Evolutionary conservation across 73 alveolate genomes (phyloP), one percentile per base, ranked within the genome.

Genomic region (Paramecium octaurelia): DNA sequence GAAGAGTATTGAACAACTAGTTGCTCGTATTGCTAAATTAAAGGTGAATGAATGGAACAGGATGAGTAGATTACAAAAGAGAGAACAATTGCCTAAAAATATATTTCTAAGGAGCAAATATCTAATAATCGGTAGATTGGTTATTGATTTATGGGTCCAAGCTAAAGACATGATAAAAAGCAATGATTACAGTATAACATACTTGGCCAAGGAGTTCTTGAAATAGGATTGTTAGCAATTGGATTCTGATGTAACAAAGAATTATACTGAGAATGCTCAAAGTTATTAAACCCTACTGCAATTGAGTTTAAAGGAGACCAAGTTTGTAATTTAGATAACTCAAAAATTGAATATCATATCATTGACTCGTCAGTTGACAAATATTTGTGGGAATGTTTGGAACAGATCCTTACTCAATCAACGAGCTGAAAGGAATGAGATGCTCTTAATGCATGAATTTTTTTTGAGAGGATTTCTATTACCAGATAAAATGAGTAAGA

Each of bases 341-440:
- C 88, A 93, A 64, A 98, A 97, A 77, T 88, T 97, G 83, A 85
- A 96, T 73, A 93, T 98, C 35, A 90, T 96, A 64, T 99, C 99
- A 40, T 95, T 99, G 85, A 97, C 99, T 0, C 95, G 97, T 50
- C 98, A 98, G 92, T 98, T 99, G 46, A 98, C 99, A 8, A 94
- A 96, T 58, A 96, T 99, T 48, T 99, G 99, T 12, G 99, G 99
- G 44, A 98, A 98, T 92, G 92, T 97, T 38, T 99, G 99, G 99
- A 94, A 92, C 36, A 96, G 99, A 76, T 98, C 99, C 48, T 95
- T 97, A n/a, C 96, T 95, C 86, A 98, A 98, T 94, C 96, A 99
- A 54, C 97, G 99, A 68, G 99, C 99, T 3, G 99, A 98, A 93
- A 95, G 99, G 70, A 98, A 98, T 86, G 99, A 99, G 96, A 92